These are phyloP conservation scores for Wickerhamomyces rabaulensis DNA, from an alignment of 805 yeast genomes.

Conservation along the genomic window DNA sequence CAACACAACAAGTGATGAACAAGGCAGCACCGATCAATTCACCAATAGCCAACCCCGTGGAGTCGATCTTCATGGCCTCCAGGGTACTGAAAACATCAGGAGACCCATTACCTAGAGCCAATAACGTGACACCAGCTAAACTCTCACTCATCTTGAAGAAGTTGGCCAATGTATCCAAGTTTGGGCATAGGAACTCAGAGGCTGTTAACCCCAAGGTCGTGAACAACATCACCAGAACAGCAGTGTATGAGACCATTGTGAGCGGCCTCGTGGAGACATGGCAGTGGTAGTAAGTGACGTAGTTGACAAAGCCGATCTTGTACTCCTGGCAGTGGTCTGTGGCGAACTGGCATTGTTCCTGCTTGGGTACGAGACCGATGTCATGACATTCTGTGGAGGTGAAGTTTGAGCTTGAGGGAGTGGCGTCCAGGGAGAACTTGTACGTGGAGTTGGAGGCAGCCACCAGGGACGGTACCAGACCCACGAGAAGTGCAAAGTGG, in stretches of 20 bases:
- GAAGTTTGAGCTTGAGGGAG: not conserved
- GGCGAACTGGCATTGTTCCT: constrained; percentile 18
- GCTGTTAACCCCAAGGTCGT: constrained; percentile 75
- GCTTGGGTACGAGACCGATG: constrained; percentile 8
- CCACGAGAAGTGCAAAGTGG: not conserved
- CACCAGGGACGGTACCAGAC: not conserved
- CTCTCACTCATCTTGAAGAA: constrained; percentile 66
- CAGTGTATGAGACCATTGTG: constrained; percentile 4
- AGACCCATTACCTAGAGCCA: constrained; percentile 90
- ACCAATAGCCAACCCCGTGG: constrained; percentile 77
- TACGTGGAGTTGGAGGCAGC: not conserved
- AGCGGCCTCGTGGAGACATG: not conserved
- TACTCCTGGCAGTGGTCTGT: constrained; percentile 18
- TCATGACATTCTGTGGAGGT: constrained; percentile 15
- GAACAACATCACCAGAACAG: constrained; percentile 40
- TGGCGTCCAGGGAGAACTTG: not conserved
- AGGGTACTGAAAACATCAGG: constrained; percentile 86
- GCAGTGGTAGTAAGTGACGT: constrained; percentile 20
- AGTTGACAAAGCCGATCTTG: constrained; percentile 22
- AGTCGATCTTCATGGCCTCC: constrained; percentile 68
- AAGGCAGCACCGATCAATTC: constrained; percentile 90
- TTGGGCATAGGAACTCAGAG: constrained; percentile 79
- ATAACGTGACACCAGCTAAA: constrained; percentile 78
- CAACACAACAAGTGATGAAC: constrained; percentile 76
- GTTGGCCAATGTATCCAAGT: constrained; percentile 62